Evolutionary conservation across 768 basidiomycete species (phyloP), one percentile per base, ranked within the genome.

Genomic region (Mycena haematopus): DNA sequence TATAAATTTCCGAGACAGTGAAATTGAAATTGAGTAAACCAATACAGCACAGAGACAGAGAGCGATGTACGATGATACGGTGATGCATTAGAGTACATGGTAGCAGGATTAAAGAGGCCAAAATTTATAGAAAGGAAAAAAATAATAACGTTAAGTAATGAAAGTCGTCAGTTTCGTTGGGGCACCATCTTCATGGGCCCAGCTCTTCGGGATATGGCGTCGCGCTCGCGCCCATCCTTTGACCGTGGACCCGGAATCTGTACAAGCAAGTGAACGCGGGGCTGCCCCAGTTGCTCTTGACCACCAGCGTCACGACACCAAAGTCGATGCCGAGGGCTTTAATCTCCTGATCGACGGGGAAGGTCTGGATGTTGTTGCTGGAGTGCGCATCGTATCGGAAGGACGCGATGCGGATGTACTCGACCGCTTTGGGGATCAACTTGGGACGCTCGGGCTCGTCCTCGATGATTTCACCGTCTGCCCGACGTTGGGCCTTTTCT

Each of bases 261-360:
- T 95, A 99, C 40, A 99, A 75, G 75, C 96, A 99, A 0, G 96
- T 97, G 72, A 84, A 93, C 60, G 90, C 87, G 7, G 82, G 80
- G 74, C 81, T 80, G 44, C 96, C 96, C 90, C 95, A 98, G 72
- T 98, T 99, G 71, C 80, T 90, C 75, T 86, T 82, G 68, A 99
- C 80, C 65, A 85, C 79, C 71, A 97, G 79, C 62, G 90, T 86
- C 27, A 98, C 91, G 55, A 96, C 78, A 2, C 92, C 92, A 69
- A 96, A 90, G 73, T 95, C 93, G 44, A 97, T 77, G 9, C 83
- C 88, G 9, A 95, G 80, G 8, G 84, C 84, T 60, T 77, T 80
- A 36, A 96, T 81, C 56, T 89, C 89, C 58, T 81, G 76, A 1
- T 83, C 81, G 21, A 92, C 86, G n/a, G 87, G 80, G 80, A 94